Base-by-base conservation (phyloP, 441 rosid species). In the Gossypium davidsonii region DNA sequence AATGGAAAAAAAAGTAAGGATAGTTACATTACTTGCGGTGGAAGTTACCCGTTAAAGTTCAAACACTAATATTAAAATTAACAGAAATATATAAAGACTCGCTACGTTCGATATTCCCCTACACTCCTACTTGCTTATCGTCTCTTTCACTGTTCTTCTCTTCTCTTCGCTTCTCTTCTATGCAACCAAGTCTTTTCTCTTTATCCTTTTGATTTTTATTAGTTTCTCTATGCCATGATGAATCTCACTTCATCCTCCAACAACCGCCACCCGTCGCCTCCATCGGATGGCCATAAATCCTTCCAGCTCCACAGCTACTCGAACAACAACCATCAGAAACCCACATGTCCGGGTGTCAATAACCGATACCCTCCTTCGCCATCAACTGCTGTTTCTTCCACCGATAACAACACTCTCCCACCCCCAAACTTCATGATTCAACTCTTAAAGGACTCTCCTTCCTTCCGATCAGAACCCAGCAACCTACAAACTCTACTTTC, bases 341-440 rank as follows among this genome's bases (percentile, higher is more conserved):
- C 71, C n/a, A 23, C 20, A 55, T 55, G 39, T 34, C 58, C 20
- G 5, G 3, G 46, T 1, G 34, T 31, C 15, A n/a, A 42, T 34
- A 21, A 17, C 23, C 67, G 3, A 10, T 20, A 28, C 42, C 66
- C 46, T 1, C 46, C 12, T 8, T 10, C 23, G 2, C 21, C 66
- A 61, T n/a, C 66, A 9, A 61, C 46, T 18, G 42, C 66, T 20
- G 46, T 61, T 31, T 26, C 0, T 10, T 17, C 74, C 56, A 18
- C 31, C 65, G n/a, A 12, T 34, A 18, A 44, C 12, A 34, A 11
- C 31, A 20, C 5, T 17, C 28, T 69, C 18, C 34, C 0, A 10
- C 62, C 58, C 26, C 70, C 65, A 2, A 73, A 75, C 64, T 85
- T 85, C 79, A 20, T 70, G 20, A 76, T 82, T 63, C 52, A 67